Percentiles rank a stretch among this genome's conserved stretches.
Evolutionary conservation across 169 alveolate genomes (phyloP).

Genomic region (Plasmodium billcollinsi): DNA sequence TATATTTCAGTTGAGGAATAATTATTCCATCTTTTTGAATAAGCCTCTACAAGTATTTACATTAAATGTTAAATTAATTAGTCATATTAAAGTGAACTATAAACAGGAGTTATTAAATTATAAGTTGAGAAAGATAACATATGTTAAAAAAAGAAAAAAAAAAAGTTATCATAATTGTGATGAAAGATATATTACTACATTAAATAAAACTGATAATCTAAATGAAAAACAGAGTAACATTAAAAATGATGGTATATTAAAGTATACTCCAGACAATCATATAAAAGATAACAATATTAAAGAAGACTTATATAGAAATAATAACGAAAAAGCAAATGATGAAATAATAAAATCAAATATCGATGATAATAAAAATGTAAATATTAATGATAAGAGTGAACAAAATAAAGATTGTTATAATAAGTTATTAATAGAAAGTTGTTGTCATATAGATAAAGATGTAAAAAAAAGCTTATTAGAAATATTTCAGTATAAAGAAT

Average conservation of each 20-base stretch:
- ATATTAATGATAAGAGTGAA: not conserved
- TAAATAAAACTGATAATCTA: not conserved
- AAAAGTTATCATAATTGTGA: too few species aligned
- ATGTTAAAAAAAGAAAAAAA: too few species aligned
- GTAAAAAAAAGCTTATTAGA: conserved; percentile 51
- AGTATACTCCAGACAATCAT: not conserved
- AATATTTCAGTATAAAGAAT: conserved; percentile 59
- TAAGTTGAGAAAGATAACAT: too few species aligned
- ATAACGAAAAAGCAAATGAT: not conserved
- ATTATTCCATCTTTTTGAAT: too few species aligned
- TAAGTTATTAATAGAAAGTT: conserved; percentile 22
- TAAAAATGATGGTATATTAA: not conserved
- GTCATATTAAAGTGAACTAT: too few species aligned
- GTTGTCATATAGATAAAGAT: conserved; percentile 51
- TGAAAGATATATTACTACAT: not conserved
- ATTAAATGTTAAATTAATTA: too few species aligned
- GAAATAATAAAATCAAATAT: not conserved
- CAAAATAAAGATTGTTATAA: not conserved
- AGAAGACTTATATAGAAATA: not conserved
- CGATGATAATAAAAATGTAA: not conserved
- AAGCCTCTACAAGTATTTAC: too few species aligned
- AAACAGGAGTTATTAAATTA: too few species aligned
- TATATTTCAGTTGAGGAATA: too few species aligned
- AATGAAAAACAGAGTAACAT: not conserved
- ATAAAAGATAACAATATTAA: not conserved